Evolutionary conservation across 1,284 basidiomycete genomes (phyloP), one percentile per base, ranked within the genome.

Genomic region (Agaricales sp.): DNA sequence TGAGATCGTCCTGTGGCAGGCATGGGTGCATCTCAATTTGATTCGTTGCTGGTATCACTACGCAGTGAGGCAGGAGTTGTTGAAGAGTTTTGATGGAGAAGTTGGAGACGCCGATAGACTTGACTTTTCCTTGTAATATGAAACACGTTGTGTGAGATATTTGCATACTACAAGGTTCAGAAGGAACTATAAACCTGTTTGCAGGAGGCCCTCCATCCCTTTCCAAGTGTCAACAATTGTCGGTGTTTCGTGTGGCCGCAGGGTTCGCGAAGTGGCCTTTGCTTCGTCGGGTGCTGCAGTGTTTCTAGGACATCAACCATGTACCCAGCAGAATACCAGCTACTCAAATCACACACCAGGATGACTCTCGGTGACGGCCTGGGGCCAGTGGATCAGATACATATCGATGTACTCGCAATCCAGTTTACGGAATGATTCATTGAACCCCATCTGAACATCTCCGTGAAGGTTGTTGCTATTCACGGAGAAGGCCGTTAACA

Each of bases 61-160:
- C 56, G 43, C 59, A 62, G 25, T 68, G 55, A 20, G 60, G 57
- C 6, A 78, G 63, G 3, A 76, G 62, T 14, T 60, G 54, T 24
- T 63, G 61, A 22, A 80, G 63, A 18, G 67, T 69, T 62, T 77
- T 74, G 53, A 78, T 69, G 48, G 75, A 78, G 61, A 84, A 83
- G 66, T 86, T 86, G 45, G 78, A 82, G 21, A 86, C 73, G 19
- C 82, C 82, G 53, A 86, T 82, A 22, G 74, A 63, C 57, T 74
- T 76, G 49, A 77, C 72, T 63, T 80, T 64, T 21, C 64, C 66
- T 61, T 19, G 44, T 3, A 13, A 48, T 2, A 6, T 24, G 24
- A 12, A 19, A 20, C 8, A 23, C n/a, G 24, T 24, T 2, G 23
- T 23, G 18, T 41, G 39, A 20, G 39, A 11, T 11, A 16, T 6